Evolutionary conservation across 1,284 basidiomycete genomes (phyloP).

Genomic region (Ceratobasidium papillatum): DNA sequence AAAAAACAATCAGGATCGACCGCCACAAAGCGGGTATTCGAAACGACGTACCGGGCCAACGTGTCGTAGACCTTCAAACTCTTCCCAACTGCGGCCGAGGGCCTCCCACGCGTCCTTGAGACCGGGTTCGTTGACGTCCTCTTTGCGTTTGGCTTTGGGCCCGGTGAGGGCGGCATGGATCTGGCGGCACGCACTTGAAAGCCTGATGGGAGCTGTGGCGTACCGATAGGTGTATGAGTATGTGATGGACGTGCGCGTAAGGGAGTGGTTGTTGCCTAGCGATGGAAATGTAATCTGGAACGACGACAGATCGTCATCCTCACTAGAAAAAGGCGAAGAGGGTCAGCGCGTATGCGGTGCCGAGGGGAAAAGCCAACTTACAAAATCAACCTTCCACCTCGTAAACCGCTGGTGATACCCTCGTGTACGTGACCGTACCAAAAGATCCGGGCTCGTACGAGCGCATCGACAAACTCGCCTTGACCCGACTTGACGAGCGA

Average conservation of each 20-base stretch:
- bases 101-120: slow-evolving; percentile 80
- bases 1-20: background rate
- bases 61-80: slow-evolving; percentile 71
- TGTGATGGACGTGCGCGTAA: slow-evolving; percentile 51
- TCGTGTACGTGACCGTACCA: slow-evolving; percentile 88
- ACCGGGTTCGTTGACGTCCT: slow-evolving; percentile 66
- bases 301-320: slow-evolving; percentile 71
- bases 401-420: slow-evolving; percentile 75
- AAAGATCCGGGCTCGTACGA: slow-evolving; percentile 78
- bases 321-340: slow-evolving; percentile 55
- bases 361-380: slow-evolving; percentile 53
- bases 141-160: slow-evolving; percentile 67
- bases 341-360: slow-evolving; percentile 16
- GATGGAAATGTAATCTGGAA: slow-evolving; percentile 72
- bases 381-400: slow-evolving; percentile 79
- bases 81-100: slow-evolving; percentile 82
- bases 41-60: slow-evolving; percentile 49
- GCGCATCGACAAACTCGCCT: slow-evolving; percentile 65
- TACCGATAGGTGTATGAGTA: slow-evolving; percentile 55
- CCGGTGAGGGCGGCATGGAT: slow-evolving; percentile 81
- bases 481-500: slow-evolving; percentile 59
- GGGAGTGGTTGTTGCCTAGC: slow-evolving; percentile 48
- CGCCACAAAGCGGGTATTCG: slow-evolving; percentile 13
- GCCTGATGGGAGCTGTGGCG: slow-evolving; percentile 71
- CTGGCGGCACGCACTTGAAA: slow-evolving; percentile 75